Evolutionary conservation across 352 stramenopile species (phyloP).

Genomic region (Phytophthora europaea): DNA sequence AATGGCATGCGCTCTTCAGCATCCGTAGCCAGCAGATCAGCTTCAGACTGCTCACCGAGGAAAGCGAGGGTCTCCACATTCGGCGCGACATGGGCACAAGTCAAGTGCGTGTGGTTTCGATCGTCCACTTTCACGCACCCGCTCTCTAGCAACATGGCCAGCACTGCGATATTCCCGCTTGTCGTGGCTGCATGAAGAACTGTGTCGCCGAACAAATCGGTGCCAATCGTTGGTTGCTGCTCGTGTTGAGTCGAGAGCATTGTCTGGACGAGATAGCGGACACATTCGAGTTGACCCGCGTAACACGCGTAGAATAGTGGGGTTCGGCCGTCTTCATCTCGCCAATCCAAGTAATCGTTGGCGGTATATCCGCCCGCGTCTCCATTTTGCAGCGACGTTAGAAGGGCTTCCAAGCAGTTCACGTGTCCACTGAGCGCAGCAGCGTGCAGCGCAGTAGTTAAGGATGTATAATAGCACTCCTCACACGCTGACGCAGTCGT

Average conservation of each 20-base stretch:
- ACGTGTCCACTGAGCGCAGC: conserved; percentile 67
- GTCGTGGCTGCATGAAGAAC: conserved; percentile 67
- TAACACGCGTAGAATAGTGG: conserved; percentile 84
- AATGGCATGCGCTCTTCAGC: conserved; percentile 68
- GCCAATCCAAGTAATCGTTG: conserved; percentile 56
- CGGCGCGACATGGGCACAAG: conserved; percentile 56
- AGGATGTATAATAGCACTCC: conserved; percentile 67
- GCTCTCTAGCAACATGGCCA: conserved; percentile 53
- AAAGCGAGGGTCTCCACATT: conserved; percentile 45
- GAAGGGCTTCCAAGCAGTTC: conserved; percentile 56
- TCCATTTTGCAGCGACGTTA: conserved; percentile 30
- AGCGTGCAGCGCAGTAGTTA: conserved; percentile 65
- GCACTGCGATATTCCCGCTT: conserved; percentile 41
- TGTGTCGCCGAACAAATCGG: conserved; percentile 66
- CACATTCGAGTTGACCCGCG: conserved; percentile 54
- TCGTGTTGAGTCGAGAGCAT: conserved; percentile 7
- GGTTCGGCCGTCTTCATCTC: conserved; percentile 70
- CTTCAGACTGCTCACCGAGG: conserved; percentile 49
- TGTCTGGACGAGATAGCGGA: conserved; percentile 50
- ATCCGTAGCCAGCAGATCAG: conserved; percentile 69
- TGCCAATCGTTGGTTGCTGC: conserved; percentile 13
- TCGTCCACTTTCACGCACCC: conserved; percentile 52
- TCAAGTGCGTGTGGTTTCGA: conserved; percentile 48
- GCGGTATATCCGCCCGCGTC: conserved; percentile 28
- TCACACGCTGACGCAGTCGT: conserved; percentile 42